Percentiles rank a stretch among this genome's conserved stretches.
These are phyloP conservation scores for Pseudogymnoascus sp. DNA, from an alignment of 2,329 filamentous ascomycete genomes.

Conservation along the genomic window DNA sequence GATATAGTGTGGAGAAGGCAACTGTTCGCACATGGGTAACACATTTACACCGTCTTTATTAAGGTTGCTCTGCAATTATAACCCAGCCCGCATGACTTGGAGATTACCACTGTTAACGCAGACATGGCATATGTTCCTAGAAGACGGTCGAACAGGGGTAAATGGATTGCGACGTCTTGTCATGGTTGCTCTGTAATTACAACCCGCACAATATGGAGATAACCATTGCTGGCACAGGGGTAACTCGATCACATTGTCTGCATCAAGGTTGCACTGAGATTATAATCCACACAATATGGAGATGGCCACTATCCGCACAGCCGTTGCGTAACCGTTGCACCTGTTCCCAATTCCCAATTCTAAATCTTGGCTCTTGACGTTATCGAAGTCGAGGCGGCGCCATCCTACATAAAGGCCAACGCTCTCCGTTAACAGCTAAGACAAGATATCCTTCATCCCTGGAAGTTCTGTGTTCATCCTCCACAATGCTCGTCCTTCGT, in stretches of 20 bases:
- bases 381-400: background rate
- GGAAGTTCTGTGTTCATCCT: background rate
- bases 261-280: background rate
- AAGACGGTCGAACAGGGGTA: background rate
- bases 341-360: background rate
- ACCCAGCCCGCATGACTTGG: background rate
- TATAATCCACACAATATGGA: constrained; percentile 7
- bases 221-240: background rate
- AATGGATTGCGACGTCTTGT: background rate
- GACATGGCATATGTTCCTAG: background rate
- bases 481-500: constrained; percentile 9
- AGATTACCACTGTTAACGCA: background rate
- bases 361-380: background rate
- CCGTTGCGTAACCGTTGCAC: background rate
- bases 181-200: background rate
- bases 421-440: background rate
- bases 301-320: background rate
- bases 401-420: background rate
- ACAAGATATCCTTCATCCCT: background rate
- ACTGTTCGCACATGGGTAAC: background rate
- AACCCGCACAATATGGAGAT: background rate
- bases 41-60: background rate
- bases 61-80: background rate
- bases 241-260: background rate
- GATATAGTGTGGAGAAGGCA: background rate